A percentile compares a stretch with the other conserved stretches of the same genome.
These are phyloP conservation scores for Diaporthe destruens DNA, from an alignment of 2,329 filamentous ascomycete genomes.

Conservation along the genomic window DNA sequence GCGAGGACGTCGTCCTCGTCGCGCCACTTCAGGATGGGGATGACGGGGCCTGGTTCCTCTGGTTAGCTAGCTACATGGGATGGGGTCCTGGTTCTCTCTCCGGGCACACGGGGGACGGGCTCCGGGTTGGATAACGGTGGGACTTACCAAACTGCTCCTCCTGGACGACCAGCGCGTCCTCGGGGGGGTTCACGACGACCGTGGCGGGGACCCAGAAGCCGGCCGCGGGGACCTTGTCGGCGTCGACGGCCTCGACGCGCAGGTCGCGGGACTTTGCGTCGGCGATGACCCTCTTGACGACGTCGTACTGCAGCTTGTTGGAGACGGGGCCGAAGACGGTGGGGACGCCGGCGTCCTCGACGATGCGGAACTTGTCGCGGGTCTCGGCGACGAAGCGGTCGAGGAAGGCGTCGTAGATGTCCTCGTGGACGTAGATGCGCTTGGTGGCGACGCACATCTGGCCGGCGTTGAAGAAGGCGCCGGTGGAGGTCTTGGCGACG, in stretches of 20 bases:
- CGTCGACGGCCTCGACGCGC: constrained; percentile 64
- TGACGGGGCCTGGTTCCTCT: constrained; percentile 65
- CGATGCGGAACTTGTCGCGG: constrained; percentile 57
- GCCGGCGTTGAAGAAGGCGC: constrained; percentile 65
- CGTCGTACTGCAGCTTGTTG: constrained; percentile 75
- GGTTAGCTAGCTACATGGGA: background rate
- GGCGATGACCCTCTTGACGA: constrained; percentile 67
- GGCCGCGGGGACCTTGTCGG: constrained; percentile 51
- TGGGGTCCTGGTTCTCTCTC: no score
- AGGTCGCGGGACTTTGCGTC: constrained; percentile 67
- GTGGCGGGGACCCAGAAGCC: constrained; percentile 72
- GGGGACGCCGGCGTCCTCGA: constrained; percentile 48
- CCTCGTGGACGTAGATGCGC: constrained; percentile 71
- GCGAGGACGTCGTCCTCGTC: constrained; percentile 70
- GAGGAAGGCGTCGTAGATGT: constrained; percentile 68
- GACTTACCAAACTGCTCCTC: constrained; percentile 71
- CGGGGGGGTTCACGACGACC: constrained; percentile 69
- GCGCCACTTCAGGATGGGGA: constrained; percentile 72
- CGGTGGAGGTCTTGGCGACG: constrained; percentile 58
- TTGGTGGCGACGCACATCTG: constrained; percentile 70
- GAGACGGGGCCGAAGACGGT: constrained; percentile 70
- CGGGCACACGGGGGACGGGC: no score
- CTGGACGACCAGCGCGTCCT: constrained; percentile 65
- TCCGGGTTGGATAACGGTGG: no score
- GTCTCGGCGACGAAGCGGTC: constrained; percentile 56